A percentile compares a stretch with the other conserved stretches of the same genome.
These are phyloP conservation scores for Trichoderma asperelloides DNA, from an alignment of 495 filamentous ascomycete species.

Conservation along the genomic window DNA sequence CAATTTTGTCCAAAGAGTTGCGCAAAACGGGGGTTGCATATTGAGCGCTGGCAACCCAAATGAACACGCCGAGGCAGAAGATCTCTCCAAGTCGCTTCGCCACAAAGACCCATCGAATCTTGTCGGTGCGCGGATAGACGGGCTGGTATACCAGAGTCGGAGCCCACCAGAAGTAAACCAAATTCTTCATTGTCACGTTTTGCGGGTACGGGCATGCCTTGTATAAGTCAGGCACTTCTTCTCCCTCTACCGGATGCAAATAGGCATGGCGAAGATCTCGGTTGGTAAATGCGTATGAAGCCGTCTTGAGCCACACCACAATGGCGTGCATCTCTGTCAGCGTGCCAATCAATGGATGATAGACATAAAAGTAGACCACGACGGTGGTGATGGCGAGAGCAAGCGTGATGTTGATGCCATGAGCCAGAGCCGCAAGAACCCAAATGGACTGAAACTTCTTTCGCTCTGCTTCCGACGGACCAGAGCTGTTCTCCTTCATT, in stretches of 20 bases:
- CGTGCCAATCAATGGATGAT: constrained; percentile 90
- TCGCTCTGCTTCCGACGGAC: constrained; percentile 46
- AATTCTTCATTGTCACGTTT: constrained; percentile 80
- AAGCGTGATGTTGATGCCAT: constrained; percentile 75
- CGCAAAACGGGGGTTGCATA: constrained; percentile 83
- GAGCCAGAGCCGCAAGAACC: constrained; percentile 64
- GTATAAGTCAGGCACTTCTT: constrained; percentile 71
- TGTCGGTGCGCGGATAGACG: constrained; percentile 73
- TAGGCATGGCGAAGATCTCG: constrained; percentile 86
- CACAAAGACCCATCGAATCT: constrained; percentile 80
- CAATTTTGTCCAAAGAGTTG: constrained; percentile 82
- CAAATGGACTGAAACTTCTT: constrained; percentile 62
- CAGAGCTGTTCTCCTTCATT: constrained; percentile 42
- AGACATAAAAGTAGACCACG: constrained; percentile 78
- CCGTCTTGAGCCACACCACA: constrained; percentile 91
- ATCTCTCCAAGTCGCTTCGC: constrained; percentile 72
- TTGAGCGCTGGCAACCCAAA: constrained; percentile 88
- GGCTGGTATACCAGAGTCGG: constrained; percentile 96
- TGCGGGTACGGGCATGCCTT: constrained; percentile 73
- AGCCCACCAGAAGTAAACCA: constrained; percentile 94
- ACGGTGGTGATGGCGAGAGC: constrained; percentile 72
- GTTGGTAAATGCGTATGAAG: constrained; percentile 94
- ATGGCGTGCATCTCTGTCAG: constrained; percentile 84
- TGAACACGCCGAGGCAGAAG: constrained; percentile 65
- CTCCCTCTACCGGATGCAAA: constrained; percentile 55